A percentile compares a stretch with the other conserved stretches of the same genome.
These are phyloP conservation scores for Hawksworthiomyces lignivorus DNA, from an alignment of 2,329 filamentous ascomycete genomes.

Conservation along the genomic window DNA sequence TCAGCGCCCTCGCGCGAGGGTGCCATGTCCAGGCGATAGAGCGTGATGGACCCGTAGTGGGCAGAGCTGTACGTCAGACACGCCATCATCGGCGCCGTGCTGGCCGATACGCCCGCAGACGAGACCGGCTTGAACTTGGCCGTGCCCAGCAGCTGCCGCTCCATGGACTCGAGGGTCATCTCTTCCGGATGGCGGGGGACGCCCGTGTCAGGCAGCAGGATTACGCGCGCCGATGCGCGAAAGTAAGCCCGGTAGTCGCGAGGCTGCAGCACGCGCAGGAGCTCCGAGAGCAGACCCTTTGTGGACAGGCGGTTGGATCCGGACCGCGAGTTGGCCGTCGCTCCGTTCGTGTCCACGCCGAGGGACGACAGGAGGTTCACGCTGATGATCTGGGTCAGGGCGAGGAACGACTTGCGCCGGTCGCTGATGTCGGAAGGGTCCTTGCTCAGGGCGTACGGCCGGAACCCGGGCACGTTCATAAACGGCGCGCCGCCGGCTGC, in stretches of 20 bases:
- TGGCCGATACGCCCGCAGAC: not conserved
- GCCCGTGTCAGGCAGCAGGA: slow-evolving; percentile 12
- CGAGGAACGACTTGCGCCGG: slow-evolving; percentile 14
- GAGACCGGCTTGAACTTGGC: slow-evolving; percentile 10
- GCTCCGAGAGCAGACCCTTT: slow-evolving; percentile 10
- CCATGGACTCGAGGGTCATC: slow-evolving; percentile 12
- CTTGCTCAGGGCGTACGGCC: slow-evolving; percentile 13
- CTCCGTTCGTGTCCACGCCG: slow-evolving; percentile 1
- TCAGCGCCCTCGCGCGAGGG: slow-evolving; percentile 1
- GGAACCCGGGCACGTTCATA: slow-evolving; percentile 12
- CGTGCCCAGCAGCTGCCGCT: slow-evolving; percentile 16
- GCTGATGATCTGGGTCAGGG: slow-evolving; percentile 12
- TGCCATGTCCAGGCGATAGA: slow-evolving; percentile 15
- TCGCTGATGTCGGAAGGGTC: slow-evolving; percentile 12
- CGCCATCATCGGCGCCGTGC: slow-evolving; percentile 11
- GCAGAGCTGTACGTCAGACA: slow-evolving; percentile 13
- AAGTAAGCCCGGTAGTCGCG: slow-evolving; percentile 18
- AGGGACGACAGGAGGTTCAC: slow-evolving; percentile 7
- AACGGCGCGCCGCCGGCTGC: not conserved
- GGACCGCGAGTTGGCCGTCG: not conserved
- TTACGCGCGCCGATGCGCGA: slow-evolving; percentile 14
- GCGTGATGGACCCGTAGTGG: slow-evolving; percentile 14
- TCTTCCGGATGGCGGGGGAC: slow-evolving; percentile 10
- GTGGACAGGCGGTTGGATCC: slow-evolving; percentile 9
- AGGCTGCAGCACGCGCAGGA: slow-evolving; percentile 16